Evolutionary conservation across 1,139 yeast species (phyloP).

Genomic region (Hansenula sp.): DNA sequence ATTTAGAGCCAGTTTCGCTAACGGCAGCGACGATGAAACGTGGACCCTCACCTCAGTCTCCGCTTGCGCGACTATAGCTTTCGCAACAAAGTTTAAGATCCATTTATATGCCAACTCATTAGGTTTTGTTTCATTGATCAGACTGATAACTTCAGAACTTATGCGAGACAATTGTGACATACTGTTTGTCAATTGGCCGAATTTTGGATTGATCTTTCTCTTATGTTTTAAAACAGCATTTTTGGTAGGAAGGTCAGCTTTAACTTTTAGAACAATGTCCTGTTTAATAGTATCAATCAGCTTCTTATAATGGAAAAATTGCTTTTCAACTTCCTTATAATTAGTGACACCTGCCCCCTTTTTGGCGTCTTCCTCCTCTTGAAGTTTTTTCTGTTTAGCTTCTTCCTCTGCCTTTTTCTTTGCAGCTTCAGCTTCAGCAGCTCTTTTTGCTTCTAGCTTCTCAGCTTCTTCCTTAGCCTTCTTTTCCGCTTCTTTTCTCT

Average conservation of each 20-base stretch:
- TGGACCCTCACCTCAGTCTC: slow-evolving; percentile 87
- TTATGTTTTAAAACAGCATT: slow-evolving; percentile 42
- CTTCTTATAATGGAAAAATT: slow-evolving; percentile 48
- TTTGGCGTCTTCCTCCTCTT: slow-evolving; percentile 11
- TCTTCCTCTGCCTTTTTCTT: slow-evolving; percentile 8
- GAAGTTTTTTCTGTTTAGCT: slow-evolving; percentile 1
- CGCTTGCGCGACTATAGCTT: slow-evolving; percentile 85
- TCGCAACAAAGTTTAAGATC: slow-evolving; percentile 78
- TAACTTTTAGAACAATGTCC: slow-evolving; percentile 49
- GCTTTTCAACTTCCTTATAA: slow-evolving; percentile 37
- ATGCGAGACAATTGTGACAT: slow-evolving; percentile 52
- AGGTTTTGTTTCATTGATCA: slow-evolving; percentile 43
- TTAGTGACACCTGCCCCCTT: slow-evolving; percentile 31
- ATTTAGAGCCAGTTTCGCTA: slow-evolving; percentile 62
- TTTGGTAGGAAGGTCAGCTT: slow-evolving; percentile 40
- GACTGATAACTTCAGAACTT: slow-evolving; percentile 42
- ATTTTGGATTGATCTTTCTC: slow-evolving; percentile 78
- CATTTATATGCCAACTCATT: slow-evolving; percentile 58
- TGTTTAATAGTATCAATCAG: slow-evolving; percentile 58
- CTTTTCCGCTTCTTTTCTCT: slow-evolving; percentile 8
- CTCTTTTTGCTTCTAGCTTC: slow-evolving; percentile 6
- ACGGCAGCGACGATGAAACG: slow-evolving; percentile 74
- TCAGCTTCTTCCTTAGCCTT: slow-evolving; percentile 9
- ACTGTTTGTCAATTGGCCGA: slow-evolving; percentile 87
- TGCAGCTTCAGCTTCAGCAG: slow-evolving; percentile 9